Base-by-base conservation (phyloP, 495 filamentous ascomycete genomes). In the Pyronema domesticum region DNA sequence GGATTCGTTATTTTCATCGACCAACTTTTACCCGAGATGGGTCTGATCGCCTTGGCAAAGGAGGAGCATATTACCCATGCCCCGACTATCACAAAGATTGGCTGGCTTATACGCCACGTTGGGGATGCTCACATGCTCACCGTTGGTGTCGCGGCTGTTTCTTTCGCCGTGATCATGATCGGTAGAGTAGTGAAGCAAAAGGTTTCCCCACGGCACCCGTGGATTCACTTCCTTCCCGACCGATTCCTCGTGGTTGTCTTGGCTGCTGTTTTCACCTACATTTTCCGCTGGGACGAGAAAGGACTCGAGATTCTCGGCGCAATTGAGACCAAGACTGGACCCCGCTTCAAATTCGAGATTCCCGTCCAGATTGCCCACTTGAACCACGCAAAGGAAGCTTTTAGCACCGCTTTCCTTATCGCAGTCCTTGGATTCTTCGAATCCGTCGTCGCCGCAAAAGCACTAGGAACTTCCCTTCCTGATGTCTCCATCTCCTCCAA, bases 341-440 rank as follows among this genome's bases (percentile, higher is more conserved):
- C 70, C 3, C 66, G 80, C 4, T 95, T 96, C 67, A 71, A 75
- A 0, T 88, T 95, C 61, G 75, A 82, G 51, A 95, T 87, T 76
- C 93, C 91, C 0, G 87, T 95, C 66, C 76, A 80, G 45, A 65
- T 78, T 11, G 68, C 75, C 23, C 76, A 89, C 53, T 80, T 95
- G 72, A 74, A 80, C 11, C 80, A 94, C 62, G 79, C 94, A 42
- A 79, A 80, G n/a, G 82, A 88, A 53, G 82, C 87, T 11, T 81
- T 95, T 75, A 80, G 83, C 55, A 95, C 93, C 0, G 82, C 91
- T 0, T 94, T 99, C 60, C 72, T 96, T 34, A 95, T 99, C 53
- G 86, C 88, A 3, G 73, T 99, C 17, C 78, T 99, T 6, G 91
- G 91, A 15, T 99, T 99, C 73, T 99, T 99, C 60, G 91, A 99